Conservation (phyloP, 148 eudicot species). For the Mesembryanthemum crystallinum region DNA sequence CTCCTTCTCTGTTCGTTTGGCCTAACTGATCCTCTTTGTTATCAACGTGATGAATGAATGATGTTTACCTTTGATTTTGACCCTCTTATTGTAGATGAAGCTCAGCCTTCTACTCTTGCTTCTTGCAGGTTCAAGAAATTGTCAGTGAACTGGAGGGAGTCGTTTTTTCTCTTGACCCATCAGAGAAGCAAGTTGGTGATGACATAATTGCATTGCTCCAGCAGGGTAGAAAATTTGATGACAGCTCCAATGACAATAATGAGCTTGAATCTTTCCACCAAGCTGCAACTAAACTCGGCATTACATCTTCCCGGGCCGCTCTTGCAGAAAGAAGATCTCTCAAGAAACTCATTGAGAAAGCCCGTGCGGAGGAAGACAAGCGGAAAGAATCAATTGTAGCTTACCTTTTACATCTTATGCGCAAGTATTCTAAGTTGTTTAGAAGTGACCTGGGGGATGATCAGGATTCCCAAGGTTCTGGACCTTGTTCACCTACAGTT, state of each 20-base stretch:
- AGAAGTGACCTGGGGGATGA: constrained; percentile 88
- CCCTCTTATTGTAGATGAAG: not conserved
- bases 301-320: constrained; percentile 92
- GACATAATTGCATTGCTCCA: constrained; percentile 81
- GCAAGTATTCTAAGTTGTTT: constrained; percentile 89
- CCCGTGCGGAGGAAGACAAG: constrained; percentile 84
- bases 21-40: not conserved
- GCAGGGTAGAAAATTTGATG: constrained; percentile 79
- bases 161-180: constrained; percentile 69
- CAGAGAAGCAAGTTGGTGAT: constrained; percentile 87
- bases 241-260: constrained; percentile 53
- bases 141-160: constrained; percentile 58
- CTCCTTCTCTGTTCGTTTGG: not conserved
- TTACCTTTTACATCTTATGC: constrained; percentile 83
- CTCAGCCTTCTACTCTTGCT: not conserved
- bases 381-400: constrained; percentile 92
- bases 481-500: constrained; percentile 95
- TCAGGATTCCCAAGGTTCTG: constrained; percentile 94
- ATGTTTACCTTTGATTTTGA: not conserved
- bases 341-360: constrained; percentile 83
- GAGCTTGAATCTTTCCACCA: constrained; percentile 93
- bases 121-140: constrained; percentile 67
- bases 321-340: constrained; percentile 87
- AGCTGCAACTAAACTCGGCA: constrained; percentile 76
- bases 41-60: not conserved